Conservation (phyloP, 2,329 filamentous ascomycete genomes). For the Botrytis porri region DNA sequence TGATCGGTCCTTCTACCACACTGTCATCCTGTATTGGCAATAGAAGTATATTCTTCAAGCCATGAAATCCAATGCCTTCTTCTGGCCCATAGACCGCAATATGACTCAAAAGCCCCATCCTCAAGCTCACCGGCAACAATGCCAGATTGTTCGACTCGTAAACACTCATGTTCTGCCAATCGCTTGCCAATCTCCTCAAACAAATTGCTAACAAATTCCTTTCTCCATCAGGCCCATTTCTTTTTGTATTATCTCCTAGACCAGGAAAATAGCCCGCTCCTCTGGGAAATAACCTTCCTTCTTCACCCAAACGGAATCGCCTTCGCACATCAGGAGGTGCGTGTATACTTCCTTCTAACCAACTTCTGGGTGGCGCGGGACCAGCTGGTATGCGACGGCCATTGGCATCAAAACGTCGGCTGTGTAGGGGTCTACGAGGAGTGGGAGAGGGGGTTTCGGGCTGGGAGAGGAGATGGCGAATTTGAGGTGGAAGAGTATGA, state of each 20-base stretch:
- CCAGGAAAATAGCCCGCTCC: slow-evolving; percentile 41
- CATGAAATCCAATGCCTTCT: slow-evolving; percentile 49
- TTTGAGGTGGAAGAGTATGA: slow-evolving; percentile 57
- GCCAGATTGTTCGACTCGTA: slow-evolving; percentile 58
- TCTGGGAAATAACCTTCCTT: slow-evolving; percentile 35
- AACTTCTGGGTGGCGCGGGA: slow-evolving; percentile 58
- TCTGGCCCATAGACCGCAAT: slow-evolving; percentile 45
- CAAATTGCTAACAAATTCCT: slow-evolving; percentile 47
- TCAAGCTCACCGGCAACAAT: slow-evolving; percentile 52
- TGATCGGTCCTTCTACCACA: not conserved
- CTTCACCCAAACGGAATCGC: not conserved
- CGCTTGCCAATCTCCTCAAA: slow-evolving; percentile 49
- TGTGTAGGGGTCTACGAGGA: slow-evolving; percentile 39
- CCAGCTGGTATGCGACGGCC: slow-evolving; percentile 55
- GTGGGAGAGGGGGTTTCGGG: slow-evolving; percentile 51
- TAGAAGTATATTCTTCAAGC: slow-evolving; percentile 49
- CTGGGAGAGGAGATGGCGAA: slow-evolving; percentile 58
- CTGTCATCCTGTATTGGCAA: slow-evolving; percentile 28
- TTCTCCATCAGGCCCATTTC: not conserved
- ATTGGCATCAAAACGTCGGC: slow-evolving; percentile 45
- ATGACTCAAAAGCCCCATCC: slow-evolving; percentile 51
- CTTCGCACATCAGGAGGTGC: slow-evolving; percentile 24
- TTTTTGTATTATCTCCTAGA: slow-evolving; percentile 31
- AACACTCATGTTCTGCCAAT: slow-evolving; percentile 54
- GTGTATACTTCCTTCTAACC: slow-evolving; percentile 44